phyloP scores from a whole-genome alignment of 2,329 filamentous ascomycete species.

The Sarocladiaceae sp. region DNA sequence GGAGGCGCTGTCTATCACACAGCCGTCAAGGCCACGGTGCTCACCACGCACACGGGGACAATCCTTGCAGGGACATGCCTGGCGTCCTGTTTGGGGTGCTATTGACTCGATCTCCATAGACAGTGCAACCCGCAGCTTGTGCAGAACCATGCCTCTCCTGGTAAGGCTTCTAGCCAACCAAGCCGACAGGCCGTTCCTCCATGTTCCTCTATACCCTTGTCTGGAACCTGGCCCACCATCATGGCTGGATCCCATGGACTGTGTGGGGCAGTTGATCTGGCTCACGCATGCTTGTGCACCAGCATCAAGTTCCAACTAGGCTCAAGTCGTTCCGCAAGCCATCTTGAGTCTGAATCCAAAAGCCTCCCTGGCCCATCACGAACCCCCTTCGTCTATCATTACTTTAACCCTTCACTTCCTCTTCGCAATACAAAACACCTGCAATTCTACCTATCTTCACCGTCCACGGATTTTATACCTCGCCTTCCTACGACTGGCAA shows the following conservation, averaged over 20 bases:
- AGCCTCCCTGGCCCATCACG: slow-evolving; percentile 3
- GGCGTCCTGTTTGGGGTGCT: slow-evolving; percentile 7
- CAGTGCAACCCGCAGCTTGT: slow-evolving; percentile 9
- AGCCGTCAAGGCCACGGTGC: not conserved
- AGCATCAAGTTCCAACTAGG: slow-evolving; percentile 9
- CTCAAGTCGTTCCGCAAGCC: slow-evolving; percentile 7
- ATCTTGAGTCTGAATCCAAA: slow-evolving; percentile 8
- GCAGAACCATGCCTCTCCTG: slow-evolving; percentile 3
- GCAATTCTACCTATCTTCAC: too few species aligned
- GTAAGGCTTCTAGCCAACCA: slow-evolving; percentile 7
- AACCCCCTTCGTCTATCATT: slow-evolving; percentile 6
- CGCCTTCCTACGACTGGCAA: too few species aligned
- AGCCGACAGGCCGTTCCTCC: slow-evolving; percentile 10
- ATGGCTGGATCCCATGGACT: slow-evolving; percentile 1
- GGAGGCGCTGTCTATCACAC: slow-evolving; percentile 2
- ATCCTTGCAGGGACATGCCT: slow-evolving; percentile 4
- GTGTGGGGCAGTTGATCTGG: slow-evolving; percentile 9
- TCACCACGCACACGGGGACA: not conserved
- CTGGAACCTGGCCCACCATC: slow-evolving; percentile 5
- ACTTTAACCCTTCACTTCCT: not conserved
- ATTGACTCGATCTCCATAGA: slow-evolving; percentile 8
- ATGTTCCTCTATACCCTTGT: slow-evolving; percentile 10
- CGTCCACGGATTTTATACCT: too few species aligned
- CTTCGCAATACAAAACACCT: not conserved
- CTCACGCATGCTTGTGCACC: slow-evolving; percentile 4